Base-by-base conservation (phyloP, 192 early-diverging fungal species). In the Allomyces macrogynus region DNA sequence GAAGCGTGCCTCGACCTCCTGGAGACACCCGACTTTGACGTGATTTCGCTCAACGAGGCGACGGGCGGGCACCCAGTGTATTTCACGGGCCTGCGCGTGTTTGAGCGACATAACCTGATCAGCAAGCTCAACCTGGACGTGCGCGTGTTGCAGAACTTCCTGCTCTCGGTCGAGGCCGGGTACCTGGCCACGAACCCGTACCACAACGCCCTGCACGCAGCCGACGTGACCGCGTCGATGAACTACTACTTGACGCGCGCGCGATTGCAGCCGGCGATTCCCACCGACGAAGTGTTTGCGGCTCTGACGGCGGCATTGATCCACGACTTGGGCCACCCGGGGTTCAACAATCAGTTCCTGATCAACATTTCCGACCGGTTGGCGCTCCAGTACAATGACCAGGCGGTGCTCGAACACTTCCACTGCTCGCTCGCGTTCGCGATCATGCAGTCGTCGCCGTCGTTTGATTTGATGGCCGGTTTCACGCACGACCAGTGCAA, bases 181-280 rank as follows among this genome's bases (percentile, higher is more conserved):
- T 77, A 77, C 66, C 54, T 60, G 12, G 24, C 49, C 20, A 65
- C 44, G 10, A 77, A 77, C 61, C 76, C 76, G 5, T 77, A 78
- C 64, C 81, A 82, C 69, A 82, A 82, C 66, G 69, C 75, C 23
- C 65, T 69, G 16, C 81, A 82, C 63, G 81, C 78, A 8, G 77
- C 78, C 3, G 81, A 82, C 65, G 81, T 82, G 25, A 62, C 70
- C 23, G 77, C 79, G 24, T 64, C 71, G 10, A 77, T 82, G 72
- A 66, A 76, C 64, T 81, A 73, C 64, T 77, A 71, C 61, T 24
- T 76, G 12, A 72, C 69, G 0, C 61, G 66, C 12, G 32, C 64
- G 24, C 62, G 62, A 43, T 43, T 76, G 10, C 71, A 60, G 71
- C 11, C 4, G 5, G 16, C 57, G 25, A 23, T 77, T 4, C 63